Evolutionary conservation across 2,329 filamentous ascomycete species (phyloP).

Genomic region (Clonostachys chloroleuca): DNA sequence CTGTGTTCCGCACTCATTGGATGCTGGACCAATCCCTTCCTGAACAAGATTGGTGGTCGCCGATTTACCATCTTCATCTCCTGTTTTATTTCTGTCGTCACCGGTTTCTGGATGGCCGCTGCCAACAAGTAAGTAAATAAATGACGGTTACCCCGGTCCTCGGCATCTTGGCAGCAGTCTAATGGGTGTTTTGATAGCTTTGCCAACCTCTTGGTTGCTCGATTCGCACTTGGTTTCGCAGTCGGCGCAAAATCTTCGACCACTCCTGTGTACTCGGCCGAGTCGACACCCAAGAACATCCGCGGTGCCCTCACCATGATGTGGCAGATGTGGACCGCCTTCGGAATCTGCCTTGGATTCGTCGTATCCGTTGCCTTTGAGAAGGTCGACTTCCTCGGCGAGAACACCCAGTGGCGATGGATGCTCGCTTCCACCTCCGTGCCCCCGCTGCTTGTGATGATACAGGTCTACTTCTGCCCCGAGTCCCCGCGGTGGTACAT

Average conservation of each 20-base stretch:
- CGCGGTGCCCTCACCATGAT: conserved; percentile 31
- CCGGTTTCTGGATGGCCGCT: conserved; percentile 50
- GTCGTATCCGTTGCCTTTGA: conserved; percentile 23
- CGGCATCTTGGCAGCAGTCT: neutral
- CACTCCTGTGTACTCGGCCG: conserved; percentile 26
- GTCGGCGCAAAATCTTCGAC: conserved; percentile 29
- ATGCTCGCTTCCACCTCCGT: conserved; percentile 47
- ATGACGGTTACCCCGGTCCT: neutral
- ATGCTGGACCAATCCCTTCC: conserved; percentile 27
- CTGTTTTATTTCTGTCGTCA: conserved; percentile 46
- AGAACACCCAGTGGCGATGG: conserved; percentile 22
- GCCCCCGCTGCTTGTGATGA: conserved; percentile 44
- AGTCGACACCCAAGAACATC: conserved; percentile 28
- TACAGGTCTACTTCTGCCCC: conserved; percentile 49
- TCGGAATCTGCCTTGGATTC: conserved; percentile 34
- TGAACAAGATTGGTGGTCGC: conserved; percentile 59
- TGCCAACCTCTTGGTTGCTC: conserved; percentile 19
- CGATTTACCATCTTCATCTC: conserved; percentile 62
- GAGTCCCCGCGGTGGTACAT: conserved; percentile 51
- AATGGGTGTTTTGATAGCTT: neutral
- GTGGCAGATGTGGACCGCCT: conserved; percentile 27
- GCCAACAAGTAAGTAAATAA: conserved; percentile 45
- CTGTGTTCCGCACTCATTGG: conserved; percentile 39
- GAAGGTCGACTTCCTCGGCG: conserved; percentile 22
- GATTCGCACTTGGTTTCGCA: conserved; percentile 27